Conservation (phyloP, 768 basidiomycete species). For the Hypsizygus marmoreus region DNA sequence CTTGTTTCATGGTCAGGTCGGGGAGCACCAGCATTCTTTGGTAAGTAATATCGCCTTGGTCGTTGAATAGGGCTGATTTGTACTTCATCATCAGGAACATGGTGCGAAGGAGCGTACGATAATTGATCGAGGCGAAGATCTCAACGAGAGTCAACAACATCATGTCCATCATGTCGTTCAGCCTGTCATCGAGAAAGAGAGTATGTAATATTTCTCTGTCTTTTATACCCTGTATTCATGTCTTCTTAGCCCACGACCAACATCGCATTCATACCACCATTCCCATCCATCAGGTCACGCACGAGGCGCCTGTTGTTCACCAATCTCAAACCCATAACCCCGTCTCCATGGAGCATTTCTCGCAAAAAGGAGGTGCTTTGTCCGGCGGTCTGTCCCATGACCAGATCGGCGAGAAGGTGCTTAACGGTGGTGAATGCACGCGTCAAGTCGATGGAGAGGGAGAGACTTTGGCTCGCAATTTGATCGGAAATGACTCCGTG, state of each 20-base stretch:
- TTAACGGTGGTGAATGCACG: neutral
- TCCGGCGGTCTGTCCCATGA: neutral
- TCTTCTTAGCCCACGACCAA: slow-evolving; percentile 27
- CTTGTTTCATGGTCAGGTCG: slow-evolving; percentile 3
- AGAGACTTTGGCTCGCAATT: neutral
- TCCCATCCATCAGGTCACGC: slow-evolving; percentile 36
- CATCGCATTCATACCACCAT: slow-evolving; percentile 33
- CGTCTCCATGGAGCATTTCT: slow-evolving; percentile 34
- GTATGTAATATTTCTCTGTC: slow-evolving; percentile 19
- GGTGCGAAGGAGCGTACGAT: slow-evolving; percentile 28
- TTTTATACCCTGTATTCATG: neutral
- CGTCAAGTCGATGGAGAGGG: slow-evolving; percentile 5
- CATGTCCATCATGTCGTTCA: slow-evolving; percentile 41
- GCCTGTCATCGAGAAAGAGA: slow-evolving; percentile 40
- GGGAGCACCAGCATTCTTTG: neutral
- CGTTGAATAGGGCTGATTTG: neutral
- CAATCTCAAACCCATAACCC: slow-evolving; percentile 35
- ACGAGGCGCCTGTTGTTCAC: slow-evolving; percentile 39
- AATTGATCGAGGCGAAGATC: slow-evolving; percentile 33
- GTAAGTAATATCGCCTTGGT: neutral
- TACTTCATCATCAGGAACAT: neutral
- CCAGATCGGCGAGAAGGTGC: neutral
- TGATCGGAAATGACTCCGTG: neutral
- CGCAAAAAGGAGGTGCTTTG: slow-evolving; percentile 1
- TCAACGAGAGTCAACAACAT: slow-evolving; percentile 34